Conservation (phyloP, 208 protist species). For the Trypanosoma melophagium region DNA sequence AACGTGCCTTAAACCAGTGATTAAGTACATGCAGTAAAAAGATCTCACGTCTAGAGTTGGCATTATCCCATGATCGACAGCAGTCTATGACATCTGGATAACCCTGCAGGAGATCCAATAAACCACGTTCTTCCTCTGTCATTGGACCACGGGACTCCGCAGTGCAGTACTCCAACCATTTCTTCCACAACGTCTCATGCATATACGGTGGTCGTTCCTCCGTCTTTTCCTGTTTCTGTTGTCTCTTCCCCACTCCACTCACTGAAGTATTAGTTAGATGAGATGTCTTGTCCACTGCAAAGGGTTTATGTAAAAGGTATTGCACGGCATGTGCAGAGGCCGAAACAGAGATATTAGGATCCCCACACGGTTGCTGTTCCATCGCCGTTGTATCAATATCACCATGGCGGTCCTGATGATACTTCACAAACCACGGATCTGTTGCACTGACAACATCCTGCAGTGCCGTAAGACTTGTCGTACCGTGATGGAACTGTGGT, state of each 20-base stretch:
- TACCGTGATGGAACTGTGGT: constrained; percentile 27
- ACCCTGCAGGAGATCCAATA: constrained; percentile 71
- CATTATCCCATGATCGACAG: constrained; percentile 74
- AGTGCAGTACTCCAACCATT: constrained; percentile 60
- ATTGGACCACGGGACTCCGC: constrained; percentile 30
- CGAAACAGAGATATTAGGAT: constrained; percentile 52
- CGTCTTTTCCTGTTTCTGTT: background rate
- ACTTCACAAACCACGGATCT: constrained; percentile 70
- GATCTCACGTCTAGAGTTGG: constrained; percentile 64
- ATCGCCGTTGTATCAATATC: constrained; percentile 51
- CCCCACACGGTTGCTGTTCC: constrained; percentile 22
- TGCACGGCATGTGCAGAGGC: constrained; percentile 45
- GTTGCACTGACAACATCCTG: constrained; percentile 28
- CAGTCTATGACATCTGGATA: constrained; percentile 82
- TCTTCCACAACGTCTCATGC: constrained; percentile 68
- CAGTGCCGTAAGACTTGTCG: constrained; percentile 39
- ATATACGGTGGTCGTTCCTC: constrained; percentile 48
- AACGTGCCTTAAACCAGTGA: constrained; percentile 86
- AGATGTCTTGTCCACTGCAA: constrained; percentile 26
- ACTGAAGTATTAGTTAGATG: too few relatives aligned
- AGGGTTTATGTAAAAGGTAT: constrained; percentile 57
- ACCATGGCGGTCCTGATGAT: constrained; percentile 57
- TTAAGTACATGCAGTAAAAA: constrained; percentile 75
- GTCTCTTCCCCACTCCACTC: too few relatives aligned
- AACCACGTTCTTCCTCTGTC: constrained; percentile 67